Evolutionary conservation across 345 rosid genomes (phyloP).

Genomic region (Iberis pinnata): DNA sequence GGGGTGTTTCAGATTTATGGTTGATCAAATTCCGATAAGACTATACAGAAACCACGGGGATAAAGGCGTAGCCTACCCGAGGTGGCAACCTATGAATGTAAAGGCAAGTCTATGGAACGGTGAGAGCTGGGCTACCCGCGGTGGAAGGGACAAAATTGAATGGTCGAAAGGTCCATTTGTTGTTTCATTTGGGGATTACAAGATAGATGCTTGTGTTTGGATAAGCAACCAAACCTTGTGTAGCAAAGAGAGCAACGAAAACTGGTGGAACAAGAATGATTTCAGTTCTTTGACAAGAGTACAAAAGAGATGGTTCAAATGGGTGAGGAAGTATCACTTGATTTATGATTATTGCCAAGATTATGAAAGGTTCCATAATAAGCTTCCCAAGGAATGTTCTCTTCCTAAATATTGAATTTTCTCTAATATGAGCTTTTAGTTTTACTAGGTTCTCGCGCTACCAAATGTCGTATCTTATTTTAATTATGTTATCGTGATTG

Average conservation of each 20-base stretch:
- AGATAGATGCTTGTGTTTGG: constrained; percentile 70
- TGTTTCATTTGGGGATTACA: constrained; percentile 57
- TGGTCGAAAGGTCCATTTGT: constrained; percentile 77
- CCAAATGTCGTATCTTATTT: too few species aligned
- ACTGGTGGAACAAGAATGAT: constrained; percentile 66
- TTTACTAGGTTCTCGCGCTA: too few species aligned
- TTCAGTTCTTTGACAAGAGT: constrained; percentile 40
- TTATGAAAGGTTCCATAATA: constrained; percentile 48
- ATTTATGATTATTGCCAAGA: constrained; percentile 81
- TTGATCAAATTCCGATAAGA: constrained; percentile 67
- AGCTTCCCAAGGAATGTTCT: constrained; percentile 68
- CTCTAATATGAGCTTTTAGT: too few species aligned
- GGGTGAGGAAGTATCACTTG: constrained; percentile 72
- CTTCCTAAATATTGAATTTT: constrained; percentile 54
- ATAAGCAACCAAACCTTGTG: constrained; percentile 53
- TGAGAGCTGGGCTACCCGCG: constrained; percentile 81
- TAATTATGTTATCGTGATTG: too few species aligned
- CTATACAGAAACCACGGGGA: constrained; percentile 66
- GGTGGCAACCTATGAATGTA: constrained; percentile 67
- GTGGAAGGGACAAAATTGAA: constrained; percentile 63
- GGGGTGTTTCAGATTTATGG: constrained; percentile 60
- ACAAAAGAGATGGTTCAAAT: constrained; percentile 69
- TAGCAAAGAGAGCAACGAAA: constrained; percentile 38
- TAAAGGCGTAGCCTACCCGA: constrained; percentile 65
- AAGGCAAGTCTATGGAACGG: constrained; percentile 74